phyloP scores from a whole-genome alignment of 352 stramenopile species.

The Phytophthora fragariae region DNA sequence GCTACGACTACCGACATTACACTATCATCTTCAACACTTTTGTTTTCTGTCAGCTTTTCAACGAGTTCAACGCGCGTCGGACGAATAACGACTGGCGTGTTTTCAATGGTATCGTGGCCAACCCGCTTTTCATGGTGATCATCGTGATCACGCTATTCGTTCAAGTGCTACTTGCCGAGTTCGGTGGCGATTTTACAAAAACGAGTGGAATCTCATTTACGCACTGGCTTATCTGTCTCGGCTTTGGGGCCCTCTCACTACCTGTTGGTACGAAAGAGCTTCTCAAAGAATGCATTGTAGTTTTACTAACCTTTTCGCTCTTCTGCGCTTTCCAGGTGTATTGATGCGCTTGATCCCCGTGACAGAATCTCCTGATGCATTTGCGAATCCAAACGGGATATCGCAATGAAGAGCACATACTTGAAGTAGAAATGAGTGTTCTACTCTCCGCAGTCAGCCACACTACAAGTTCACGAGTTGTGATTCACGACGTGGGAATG shows the following conservation, averaged over 20 bases:
- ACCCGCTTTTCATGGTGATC: slow-evolving; percentile 95
- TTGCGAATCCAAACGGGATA: slow-evolving; percentile 80
- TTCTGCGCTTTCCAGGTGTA: slow-evolving; percentile 43
- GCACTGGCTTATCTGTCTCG: slow-evolving; percentile 73
- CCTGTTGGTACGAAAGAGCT: slow-evolving; percentile 62
- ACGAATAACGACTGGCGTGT: slow-evolving; percentile 97
- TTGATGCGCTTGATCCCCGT: slow-evolving; percentile 83
- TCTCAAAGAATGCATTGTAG: background rate
- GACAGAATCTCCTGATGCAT: slow-evolving; percentile 66
- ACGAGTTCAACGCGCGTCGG: slow-evolving; percentile 83
- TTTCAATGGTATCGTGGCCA: slow-evolving; percentile 92
- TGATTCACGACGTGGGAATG: background rate
- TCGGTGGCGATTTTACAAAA: slow-evolving; percentile 92
- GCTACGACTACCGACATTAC: slow-evolving; percentile 93
- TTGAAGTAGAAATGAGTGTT: background rate
- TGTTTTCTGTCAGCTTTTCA: slow-evolving; percentile 97
- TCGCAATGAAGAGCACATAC: slow-evolving; percentile 39
- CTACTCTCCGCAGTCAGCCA: background rate
- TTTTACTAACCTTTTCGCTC: slow-evolving; percentile 5
- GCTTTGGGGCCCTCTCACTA: slow-evolving; percentile 66
- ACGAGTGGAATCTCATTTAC: slow-evolving; percentile 69
- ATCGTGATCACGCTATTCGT: slow-evolving; percentile 92
- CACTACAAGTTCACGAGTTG: background rate
- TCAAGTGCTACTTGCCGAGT: slow-evolving; percentile 96
- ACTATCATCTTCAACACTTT: slow-evolving; percentile 99